Evolutionary conservation across 805 yeast genomes (phyloP), one percentile per base, ranked within the genome.

Genomic region (Teunomyces stri): DNA sequence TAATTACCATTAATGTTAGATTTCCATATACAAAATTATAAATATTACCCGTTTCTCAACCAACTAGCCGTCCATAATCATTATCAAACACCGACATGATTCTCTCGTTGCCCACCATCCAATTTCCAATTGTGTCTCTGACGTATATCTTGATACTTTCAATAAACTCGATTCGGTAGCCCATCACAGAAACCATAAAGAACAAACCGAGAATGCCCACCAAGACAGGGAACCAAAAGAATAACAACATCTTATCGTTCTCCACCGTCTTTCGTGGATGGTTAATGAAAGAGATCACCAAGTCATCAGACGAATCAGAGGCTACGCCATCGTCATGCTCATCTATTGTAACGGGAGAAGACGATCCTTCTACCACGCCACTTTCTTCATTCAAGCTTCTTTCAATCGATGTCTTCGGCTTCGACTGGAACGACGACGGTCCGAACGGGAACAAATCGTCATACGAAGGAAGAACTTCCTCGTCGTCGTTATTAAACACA

Each of bases 161-260:
- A 37, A 72, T 64, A 42, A 59, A 45, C 45, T 66, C 70, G 43
- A 71, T 60, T 53, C 61, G 59, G 58, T 66, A 68, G 3, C 76
- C 77, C 59, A 72, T 64, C 13, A 70, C 61, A n/a, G 65, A 59
- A 20, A 71, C 60, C 55, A 77, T 62, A 45, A 78, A 70, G 54
- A 75, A 71, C 5, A 81, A 67, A 2, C 82, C 68, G 13, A 84
- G 65, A 28, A 87, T 61, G 16, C 84, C 55, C 44, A 89, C 68
- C 62, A 80, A 66, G 33, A 87, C 76, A 11, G 97, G 97, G 48
- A 90, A 68, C 97, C 97, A 91, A 76, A 91, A 90, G 63, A 91
- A 88, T 51, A 89, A 69, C 52, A 91, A 73, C 88, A 89, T 85
- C 59, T 81, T 85, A 66, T 91, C 97, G 58, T 89, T 86, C 56